phyloP scores from a whole-genome alignment of 2,329 filamentous ascomycete species.

The Hirsutella rhossiliensis region DNA sequence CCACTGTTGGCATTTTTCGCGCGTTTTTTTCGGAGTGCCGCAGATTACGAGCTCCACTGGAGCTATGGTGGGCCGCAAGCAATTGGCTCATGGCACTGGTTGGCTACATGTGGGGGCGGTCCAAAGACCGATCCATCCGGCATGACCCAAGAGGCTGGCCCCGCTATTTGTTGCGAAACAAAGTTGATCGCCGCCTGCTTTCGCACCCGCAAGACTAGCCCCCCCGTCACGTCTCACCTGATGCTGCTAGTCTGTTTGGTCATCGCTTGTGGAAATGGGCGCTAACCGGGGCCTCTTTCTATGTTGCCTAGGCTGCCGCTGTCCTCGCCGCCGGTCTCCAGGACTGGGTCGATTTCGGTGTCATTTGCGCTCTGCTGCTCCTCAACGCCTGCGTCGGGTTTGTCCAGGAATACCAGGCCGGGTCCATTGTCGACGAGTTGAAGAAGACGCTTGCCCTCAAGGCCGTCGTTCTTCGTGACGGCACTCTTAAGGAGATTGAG shows the following conservation, averaged over 20 bases:
- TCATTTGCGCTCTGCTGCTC: constrained; percentile 72
- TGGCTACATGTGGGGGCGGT: constrained; percentile 10
- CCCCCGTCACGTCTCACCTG: background rate
- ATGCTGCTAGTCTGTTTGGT: background rate
- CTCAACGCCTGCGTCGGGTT: constrained; percentile 83
- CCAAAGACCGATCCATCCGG: constrained; percentile 11
- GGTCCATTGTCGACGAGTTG: constrained; percentile 79
- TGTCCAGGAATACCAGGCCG: constrained; percentile 80
- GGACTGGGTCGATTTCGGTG: constrained; percentile 89
- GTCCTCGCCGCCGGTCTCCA: constrained; percentile 72
- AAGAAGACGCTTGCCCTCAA: constrained; percentile 86
- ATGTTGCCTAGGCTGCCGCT: constrained; percentile 46
- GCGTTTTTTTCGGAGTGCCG: constrained; percentile 11
- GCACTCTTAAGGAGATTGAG: constrained; percentile 62
- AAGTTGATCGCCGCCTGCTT: background rate
- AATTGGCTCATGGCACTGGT: constrained; percentile 14
- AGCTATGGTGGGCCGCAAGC: constrained; percentile 15
- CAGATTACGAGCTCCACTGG: constrained; percentile 21
- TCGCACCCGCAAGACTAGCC: background rate
- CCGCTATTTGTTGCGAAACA: constrained; percentile 10
- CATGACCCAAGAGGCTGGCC: constrained; percentile 1
- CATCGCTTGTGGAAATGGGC: background rate
- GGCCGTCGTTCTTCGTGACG: constrained; percentile 77
- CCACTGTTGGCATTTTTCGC: constrained; percentile 7
- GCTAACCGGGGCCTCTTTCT: constrained; percentile 12